Evolutionary conservation across 164 flowering plant species (phyloP).

Genomic region (Malania oleifera): DNA sequence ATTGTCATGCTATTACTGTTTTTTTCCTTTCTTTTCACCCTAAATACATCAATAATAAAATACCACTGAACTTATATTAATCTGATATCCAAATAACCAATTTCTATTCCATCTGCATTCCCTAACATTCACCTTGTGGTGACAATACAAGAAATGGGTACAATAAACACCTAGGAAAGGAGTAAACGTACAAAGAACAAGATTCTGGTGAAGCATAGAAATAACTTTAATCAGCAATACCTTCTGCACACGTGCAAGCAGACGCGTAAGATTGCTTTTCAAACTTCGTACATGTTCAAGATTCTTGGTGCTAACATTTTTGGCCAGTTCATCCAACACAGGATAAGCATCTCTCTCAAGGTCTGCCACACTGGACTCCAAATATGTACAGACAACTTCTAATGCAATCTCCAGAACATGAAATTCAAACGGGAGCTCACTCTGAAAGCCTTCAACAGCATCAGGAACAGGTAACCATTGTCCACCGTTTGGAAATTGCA

Average conservation of each 20-base stretch:
- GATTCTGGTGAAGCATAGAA: background rate
- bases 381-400: conserved; percentile 74
- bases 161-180: too few species aligned
- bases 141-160: too few species aligned
- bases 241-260: conserved; percentile 96
- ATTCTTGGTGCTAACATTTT: conserved; percentile 84
- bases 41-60: too few species aligned
- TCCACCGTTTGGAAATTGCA: conserved; percentile 28
- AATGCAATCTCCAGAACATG: conserved; percentile 87
- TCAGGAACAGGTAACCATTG: conserved; percentile 62
- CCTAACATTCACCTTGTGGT: too few species aligned
- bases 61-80: too few species aligned
- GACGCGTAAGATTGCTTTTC: conserved; percentile 85
- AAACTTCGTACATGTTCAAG: conserved; percentile 83
- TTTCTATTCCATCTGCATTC: too few species aligned
- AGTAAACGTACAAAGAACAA: too few species aligned
- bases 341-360: conserved; percentile 84
- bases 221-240: conserved; percentile 29
- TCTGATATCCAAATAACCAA: too few species aligned
- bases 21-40: too few species aligned
- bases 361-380: conserved; percentile 75
- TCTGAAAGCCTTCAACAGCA: conserved; percentile 59
- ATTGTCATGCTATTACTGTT: too few species aligned
- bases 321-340: conserved; percentile 80
- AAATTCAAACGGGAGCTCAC: conserved; percentile 91